Percentiles rank a stretch among this genome's conserved stretches.
These are phyloP conservation scores for Trematosphaeria pertusa DNA, from an alignment of 2,329 filamentous ascomycete species.

Conservation along the genomic window DNA sequence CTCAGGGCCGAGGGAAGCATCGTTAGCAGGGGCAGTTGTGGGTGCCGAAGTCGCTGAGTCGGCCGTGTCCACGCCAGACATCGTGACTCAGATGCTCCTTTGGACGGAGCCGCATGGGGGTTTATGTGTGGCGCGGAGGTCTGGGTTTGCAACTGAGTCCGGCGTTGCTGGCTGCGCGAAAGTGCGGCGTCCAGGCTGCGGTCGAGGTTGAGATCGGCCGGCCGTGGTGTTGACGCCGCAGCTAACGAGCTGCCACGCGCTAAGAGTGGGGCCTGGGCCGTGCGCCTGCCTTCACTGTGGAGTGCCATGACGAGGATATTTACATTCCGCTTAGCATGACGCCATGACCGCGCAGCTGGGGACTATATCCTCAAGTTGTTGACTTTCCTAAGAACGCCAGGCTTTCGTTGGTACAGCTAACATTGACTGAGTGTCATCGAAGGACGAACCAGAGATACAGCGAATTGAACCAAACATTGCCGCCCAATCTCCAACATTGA, in stretches of 20 bases:
- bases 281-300: conserved; percentile 1
- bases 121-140: conserved; percentile 20
- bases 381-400: conserved; percentile 13
- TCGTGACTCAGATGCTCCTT: conserved; percentile 42
- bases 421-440: conserved; percentile 8
- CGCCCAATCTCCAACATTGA: background rate
- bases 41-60: conserved; percentile 32
- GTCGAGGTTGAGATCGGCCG: conserved; percentile 16
- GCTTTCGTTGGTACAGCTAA: conserved; percentile 22
- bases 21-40: conserved; percentile 29
- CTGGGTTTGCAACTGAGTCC: too few species aligned
- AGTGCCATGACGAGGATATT: background rate
- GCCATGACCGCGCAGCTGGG: background rate
- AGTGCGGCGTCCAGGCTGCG: conserved; percentile 18
- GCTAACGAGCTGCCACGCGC: conserved; percentile 17
- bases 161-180: conserved; percentile 7
- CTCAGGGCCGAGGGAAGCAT: conserved; percentile 29
- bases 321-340: background rate
- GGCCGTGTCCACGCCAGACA: conserved; percentile 48
- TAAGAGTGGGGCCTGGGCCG: conserved; percentile 22
- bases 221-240: conserved; percentile 6
- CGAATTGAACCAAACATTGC: conserved; percentile 3
- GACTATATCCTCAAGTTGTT: background rate
- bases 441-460: conserved; percentile 5
- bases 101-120: conserved; percentile 46